Evolutionary conservation across 148 eudicot genomes (phyloP).

Genomic region (Rhododendron williamsianum): DNA sequence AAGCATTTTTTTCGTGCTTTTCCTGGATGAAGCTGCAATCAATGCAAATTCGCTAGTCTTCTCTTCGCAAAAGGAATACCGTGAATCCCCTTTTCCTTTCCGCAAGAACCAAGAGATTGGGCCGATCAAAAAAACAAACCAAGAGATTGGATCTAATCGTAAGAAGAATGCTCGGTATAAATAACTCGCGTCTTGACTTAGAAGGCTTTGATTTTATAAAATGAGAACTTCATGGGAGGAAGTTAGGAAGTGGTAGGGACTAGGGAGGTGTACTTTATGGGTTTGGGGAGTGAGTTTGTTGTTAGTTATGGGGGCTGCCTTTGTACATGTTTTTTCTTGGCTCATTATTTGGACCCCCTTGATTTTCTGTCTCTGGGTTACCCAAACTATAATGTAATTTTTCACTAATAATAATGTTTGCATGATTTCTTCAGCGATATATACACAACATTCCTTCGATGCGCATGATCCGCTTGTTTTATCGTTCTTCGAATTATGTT

Average conservation of each 20-base stretch:
- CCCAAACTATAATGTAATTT: not conserved
- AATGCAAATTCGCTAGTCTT: not conserved
- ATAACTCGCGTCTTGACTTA: conserved; percentile 2
- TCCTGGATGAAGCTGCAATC: not conserved
- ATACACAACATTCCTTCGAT: not conserved
- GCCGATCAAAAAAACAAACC: too few species aligned
- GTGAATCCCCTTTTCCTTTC: not conserved
- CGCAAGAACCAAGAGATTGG: not conserved
- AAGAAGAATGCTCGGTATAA: not conserved
- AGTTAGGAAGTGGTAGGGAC: not conserved
- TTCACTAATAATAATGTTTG: not conserved
- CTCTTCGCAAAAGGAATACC: not conserved
- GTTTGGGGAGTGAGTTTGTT: not conserved
- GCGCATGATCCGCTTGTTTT: not conserved
- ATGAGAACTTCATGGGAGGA: not conserved
- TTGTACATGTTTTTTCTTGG: conserved; percentile 1
- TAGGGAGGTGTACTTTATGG: not conserved
- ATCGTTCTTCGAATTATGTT: not conserved
- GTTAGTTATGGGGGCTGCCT: not conserved
- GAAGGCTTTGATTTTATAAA: not conserved
- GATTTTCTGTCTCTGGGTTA: not conserved
- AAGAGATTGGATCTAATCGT: not conserved
- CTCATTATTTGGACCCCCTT: not conserved
- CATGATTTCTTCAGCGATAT: not conserved
- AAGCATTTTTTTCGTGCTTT: not conserved